Percentiles rank a stretch among this genome's conserved stretches.
Evolutionary conservation across 2,329 filamentous ascomycete species (phyloP).

Genomic region (Pseudocercospora cruenta): DNA sequence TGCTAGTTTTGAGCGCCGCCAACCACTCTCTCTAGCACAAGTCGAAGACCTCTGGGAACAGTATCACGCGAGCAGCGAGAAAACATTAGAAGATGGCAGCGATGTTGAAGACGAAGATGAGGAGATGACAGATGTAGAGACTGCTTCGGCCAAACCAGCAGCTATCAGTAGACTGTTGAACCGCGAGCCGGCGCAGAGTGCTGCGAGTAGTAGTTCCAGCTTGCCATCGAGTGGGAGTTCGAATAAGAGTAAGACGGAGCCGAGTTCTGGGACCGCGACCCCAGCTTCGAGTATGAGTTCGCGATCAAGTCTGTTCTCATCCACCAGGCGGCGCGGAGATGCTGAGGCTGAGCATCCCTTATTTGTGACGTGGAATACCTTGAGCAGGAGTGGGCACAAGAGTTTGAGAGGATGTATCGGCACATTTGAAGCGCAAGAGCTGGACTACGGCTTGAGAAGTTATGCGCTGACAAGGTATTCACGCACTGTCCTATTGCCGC

Average conservation of each 20-base stretch:
- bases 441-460: constrained; percentile 71
- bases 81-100: constrained; percentile 37
- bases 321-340: constrained; percentile 36
- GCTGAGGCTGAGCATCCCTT: constrained; percentile 62
- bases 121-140: constrained; percentile 33
- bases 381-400: constrained; percentile 64
- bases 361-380: constrained; percentile 92
- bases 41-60: constrained; percentile 71
- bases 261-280: constrained; percentile 28
- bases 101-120: constrained; percentile 46
- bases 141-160: constrained; percentile 39
- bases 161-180: constrained; percentile 50
- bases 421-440: constrained; percentile 79
- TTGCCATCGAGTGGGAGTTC: constrained; percentile 29
- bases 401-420: constrained; percentile 91
- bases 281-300: constrained; percentile 47
- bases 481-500: too few relatives aligned
- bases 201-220: constrained; percentile 35
- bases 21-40: constrained; percentile 67
- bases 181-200: constrained; percentile 24
- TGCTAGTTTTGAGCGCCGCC: constrained; percentile 72
- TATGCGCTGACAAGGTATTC: constrained; percentile 79
- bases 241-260: constrained; percentile 12
- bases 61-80: constrained; percentile 48
- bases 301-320: constrained; percentile 51